A percentile compares a stretch with the other conserved stretches of the same genome.
Conservation (phyloP, 225 moss, liverwort and hornwort species). For the Asterella californica region DNA sequence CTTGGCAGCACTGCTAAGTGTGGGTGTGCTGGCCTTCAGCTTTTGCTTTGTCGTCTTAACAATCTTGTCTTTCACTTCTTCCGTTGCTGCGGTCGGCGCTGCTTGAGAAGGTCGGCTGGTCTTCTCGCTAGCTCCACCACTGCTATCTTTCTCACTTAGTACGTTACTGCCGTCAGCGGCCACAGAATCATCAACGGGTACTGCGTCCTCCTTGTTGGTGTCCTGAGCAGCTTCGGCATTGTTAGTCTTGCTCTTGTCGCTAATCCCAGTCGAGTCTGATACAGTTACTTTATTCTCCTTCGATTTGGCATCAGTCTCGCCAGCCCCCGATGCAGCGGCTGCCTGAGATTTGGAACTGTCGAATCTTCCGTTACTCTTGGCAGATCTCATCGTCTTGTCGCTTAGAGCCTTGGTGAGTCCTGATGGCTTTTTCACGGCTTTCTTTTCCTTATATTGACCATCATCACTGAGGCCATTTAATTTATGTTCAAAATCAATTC, state of each 20-base stretch:
- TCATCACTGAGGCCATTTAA: conserved; percentile 48
- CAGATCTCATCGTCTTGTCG: conserved; percentile 33
- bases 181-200: conserved; percentile 12
- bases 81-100: conserved; percentile 18
- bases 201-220: conserved; percentile 22
- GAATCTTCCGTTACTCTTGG: conserved; percentile 38
- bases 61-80: conserved; percentile 54
- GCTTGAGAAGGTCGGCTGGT: conserved; percentile 30
- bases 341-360: conserved; percentile 34
- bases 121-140: conserved; percentile 36
- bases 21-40: conserved; percentile 46
- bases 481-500: conserved; percentile 52
- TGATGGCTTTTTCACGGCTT: conserved; percentile 41
- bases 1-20: conserved; percentile 42
- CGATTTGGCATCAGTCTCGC: conserved; percentile 28
- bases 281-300: conserved; percentile 18
- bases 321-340: conserved; percentile 13
- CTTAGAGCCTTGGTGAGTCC: conserved; percentile 26
- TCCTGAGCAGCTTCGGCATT: conserved; percentile 23
- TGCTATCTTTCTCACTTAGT: conserved; percentile 29
- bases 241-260: conserved; percentile 27
- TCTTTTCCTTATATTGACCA: conserved; percentile 44
- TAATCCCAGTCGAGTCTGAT: conserved; percentile 24
- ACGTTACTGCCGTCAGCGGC: conserved; percentile 21
- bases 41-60: conserved; percentile 54